Evolutionary conservation across 2,329 filamentous ascomycete species (phyloP).

Genomic region (Blastomyces percursus): DNA sequence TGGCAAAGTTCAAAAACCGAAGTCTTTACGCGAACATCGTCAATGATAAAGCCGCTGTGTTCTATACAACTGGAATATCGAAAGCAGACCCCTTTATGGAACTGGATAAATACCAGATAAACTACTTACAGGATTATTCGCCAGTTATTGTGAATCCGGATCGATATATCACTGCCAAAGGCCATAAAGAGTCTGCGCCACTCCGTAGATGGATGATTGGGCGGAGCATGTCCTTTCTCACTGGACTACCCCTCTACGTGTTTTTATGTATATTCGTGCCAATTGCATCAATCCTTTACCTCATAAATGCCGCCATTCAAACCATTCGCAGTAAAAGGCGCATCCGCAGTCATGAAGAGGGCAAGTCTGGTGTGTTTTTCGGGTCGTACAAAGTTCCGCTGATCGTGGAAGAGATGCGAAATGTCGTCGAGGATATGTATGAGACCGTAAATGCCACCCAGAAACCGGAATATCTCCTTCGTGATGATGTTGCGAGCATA

Average conservation of each 20-base stretch:
- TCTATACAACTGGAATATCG: constrained; percentile 71
- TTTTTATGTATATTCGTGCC: constrained; percentile 62
- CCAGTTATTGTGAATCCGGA: constrained; percentile 59
- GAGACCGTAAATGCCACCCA: constrained; percentile 61
- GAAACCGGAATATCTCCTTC: constrained; percentile 58
- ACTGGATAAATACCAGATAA: constrained; percentile 55
- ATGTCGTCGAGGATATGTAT: constrained; percentile 65
- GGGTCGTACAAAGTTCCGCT: constrained; percentile 65
- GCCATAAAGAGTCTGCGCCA: constrained; percentile 13
- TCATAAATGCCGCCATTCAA: constrained; percentile 67
- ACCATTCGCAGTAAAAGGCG: constrained; percentile 62
- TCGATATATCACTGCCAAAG: constrained; percentile 22
- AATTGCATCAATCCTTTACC: constrained; percentile 57
- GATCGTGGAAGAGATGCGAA: constrained; percentile 62
- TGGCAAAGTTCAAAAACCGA: constrained; percentile 63
- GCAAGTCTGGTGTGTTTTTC: constrained; percentile 55
- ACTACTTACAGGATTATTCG: constrained; percentile 63
- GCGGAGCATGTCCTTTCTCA: constrained; percentile 29
- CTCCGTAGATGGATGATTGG: constrained; percentile 13
- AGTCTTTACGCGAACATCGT: constrained; percentile 76
- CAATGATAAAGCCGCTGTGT: constrained; percentile 72
- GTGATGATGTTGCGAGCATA: constrained; percentile 33
- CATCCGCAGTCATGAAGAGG: constrained; percentile 64
- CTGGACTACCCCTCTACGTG: constrained; percentile 51
- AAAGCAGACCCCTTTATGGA: constrained; percentile 67